A percentile compares a stretch with the other conserved stretches of the same genome.
Conservation (phyloP, 768 basidiomycete species). For the Mycena sanguinolenta region DNA sequence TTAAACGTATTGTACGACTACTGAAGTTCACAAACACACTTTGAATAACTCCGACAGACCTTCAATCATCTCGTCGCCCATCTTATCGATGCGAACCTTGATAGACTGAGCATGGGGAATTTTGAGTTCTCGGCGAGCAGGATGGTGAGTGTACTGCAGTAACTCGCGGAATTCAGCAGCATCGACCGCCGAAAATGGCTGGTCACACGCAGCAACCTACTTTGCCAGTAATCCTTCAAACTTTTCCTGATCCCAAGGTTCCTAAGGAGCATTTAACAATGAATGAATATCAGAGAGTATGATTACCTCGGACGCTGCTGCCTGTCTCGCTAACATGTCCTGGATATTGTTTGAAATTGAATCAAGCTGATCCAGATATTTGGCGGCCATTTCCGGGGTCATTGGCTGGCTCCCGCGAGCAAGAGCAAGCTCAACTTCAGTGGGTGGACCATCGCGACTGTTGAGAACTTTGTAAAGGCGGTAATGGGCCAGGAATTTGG, state of each 20-base stretch:
- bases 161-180: not conserved
- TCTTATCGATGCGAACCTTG: not conserved
- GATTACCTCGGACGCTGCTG: not conserved
- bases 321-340: not conserved
- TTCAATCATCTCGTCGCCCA: not conserved
- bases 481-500: not conserved
- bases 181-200: not conserved
- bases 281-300: not conserved
- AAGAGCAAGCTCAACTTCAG: not conserved
- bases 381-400: not conserved
- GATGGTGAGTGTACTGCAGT: not conserved
- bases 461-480: not conserved
- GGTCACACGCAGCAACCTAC: not conserved
- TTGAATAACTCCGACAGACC: not conserved
- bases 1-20: too few relatives aligned
- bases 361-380: not conserved
- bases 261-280: not conserved
- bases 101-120: not conserved
- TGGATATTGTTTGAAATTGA: not conserved
- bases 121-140: not conserved
- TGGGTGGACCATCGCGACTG: not conserved
- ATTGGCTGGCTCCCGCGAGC: not conserved
- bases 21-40: not conserved
- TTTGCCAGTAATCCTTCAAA: not conserved
- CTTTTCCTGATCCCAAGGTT: not conserved